These are phyloP conservation scores for Trichoderma sp. DNA, from an alignment of 2,329 filamentous ascomycete genomes.

Conservation along the genomic window DNA sequence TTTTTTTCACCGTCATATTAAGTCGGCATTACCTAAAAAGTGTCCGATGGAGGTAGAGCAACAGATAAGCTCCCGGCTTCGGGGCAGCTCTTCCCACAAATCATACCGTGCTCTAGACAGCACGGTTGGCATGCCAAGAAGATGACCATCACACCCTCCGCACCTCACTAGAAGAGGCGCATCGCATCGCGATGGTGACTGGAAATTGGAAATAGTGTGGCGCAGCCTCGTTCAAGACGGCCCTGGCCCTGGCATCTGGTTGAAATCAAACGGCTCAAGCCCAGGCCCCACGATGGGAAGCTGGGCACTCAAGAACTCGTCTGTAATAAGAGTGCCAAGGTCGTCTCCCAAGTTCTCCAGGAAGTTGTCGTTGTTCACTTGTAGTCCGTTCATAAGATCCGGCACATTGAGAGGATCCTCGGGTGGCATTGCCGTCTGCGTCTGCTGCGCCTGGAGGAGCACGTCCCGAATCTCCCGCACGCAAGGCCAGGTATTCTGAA, in stretches of 20 bases:
- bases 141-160: background rate
- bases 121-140: too few relatives aligned
- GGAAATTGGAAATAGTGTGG: background rate
- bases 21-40: background rate
- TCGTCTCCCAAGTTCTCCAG: slow-evolving; percentile 35
- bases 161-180: background rate
- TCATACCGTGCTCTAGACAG: background rate
- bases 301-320: slow-evolving; percentile 39
- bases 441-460: slow-evolving; percentile 34
- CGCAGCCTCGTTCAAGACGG: slow-evolving; percentile 2
- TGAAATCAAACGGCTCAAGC: slow-evolving; percentile 36
- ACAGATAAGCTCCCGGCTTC: background rate
- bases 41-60: background rate
- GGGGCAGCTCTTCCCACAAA: background rate
- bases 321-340: slow-evolving; percentile 38
- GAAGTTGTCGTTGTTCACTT: slow-evolving; percentile 31
- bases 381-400: slow-evolving; percentile 38
- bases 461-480: slow-evolving; percentile 44
- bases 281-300: slow-evolving; percentile 32
- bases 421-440: slow-evolving; percentile 35
- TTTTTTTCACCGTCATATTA: background rate
- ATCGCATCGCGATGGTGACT: background rate
- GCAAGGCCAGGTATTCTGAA: slow-evolving; percentile 52
- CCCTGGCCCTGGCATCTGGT: slow-evolving; percentile 26
- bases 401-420: slow-evolving; percentile 36